These are phyloP conservation scores for Xylaria telfairii DNA, from an alignment of 495 filamentous ascomycete species.

Conservation along the genomic window DNA sequence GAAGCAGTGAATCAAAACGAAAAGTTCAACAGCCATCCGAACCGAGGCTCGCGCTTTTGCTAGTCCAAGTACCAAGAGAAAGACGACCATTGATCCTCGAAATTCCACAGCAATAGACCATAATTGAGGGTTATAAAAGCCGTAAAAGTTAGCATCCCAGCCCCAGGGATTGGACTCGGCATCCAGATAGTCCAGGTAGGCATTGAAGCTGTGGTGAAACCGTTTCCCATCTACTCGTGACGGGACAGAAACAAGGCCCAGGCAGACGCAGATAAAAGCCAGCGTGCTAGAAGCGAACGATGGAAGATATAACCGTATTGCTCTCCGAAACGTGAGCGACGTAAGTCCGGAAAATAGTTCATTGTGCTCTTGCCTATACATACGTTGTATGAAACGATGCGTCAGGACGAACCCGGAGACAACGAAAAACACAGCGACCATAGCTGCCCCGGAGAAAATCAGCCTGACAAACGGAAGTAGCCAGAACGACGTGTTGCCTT, in stretches of 20 bases:
- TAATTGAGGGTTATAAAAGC: constrained; percentile 50
- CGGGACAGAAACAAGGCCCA: constrained; percentile 54
- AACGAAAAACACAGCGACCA: constrained; percentile 73
- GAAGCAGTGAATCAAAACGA: constrained; percentile 43
- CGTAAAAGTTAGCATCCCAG: constrained; percentile 34
- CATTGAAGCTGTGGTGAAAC: constrained; percentile 42
- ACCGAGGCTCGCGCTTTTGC: constrained; percentile 42
- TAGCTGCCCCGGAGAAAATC: constrained; percentile 66
- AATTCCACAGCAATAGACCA: constrained; percentile 62
- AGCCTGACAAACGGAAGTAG: constrained; percentile 68
- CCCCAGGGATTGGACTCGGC: constrained; percentile 43
- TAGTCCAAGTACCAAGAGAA: constrained; percentile 46
- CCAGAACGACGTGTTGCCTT: constrained; percentile 42
- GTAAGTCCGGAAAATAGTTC: constrained; percentile 48
- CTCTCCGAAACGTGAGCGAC: constrained; percentile 67
- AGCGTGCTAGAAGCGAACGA: constrained; percentile 59
- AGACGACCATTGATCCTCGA: constrained; percentile 54
- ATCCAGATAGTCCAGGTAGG: constrained; percentile 44
- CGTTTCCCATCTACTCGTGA: constrained; percentile 34
- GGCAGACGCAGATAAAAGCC: constrained; percentile 60
- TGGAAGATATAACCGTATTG: constrained; percentile 66
- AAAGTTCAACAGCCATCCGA: constrained; percentile 41
- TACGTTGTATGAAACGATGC: constrained; percentile 57
- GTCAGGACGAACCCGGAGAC: constrained; percentile 70
- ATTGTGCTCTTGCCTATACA: constrained; percentile 40